Percentiles rank a stretch among this genome's conserved stretches.
Conservation (phyloP, 2,329 filamentous ascomycete species). For the Fusarium fujikuroi region DNA sequence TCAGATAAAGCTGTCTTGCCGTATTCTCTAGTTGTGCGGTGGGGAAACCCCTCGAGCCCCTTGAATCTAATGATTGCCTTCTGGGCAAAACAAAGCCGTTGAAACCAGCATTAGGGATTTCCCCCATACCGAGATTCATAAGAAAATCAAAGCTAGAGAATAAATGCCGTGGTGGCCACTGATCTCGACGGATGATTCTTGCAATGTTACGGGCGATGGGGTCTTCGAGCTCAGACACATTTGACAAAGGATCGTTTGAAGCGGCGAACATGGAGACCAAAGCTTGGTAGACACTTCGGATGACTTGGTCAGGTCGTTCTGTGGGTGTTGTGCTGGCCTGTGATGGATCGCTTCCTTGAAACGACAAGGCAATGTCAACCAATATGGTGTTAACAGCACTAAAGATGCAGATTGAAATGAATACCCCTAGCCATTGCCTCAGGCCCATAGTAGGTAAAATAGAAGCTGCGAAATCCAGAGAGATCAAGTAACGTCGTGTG, state of each 20-base stretch:
- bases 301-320: slow-evolving; percentile 43
- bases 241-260: slow-evolving; percentile 56
- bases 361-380: slow-evolving; percentile 53
- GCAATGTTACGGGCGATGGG: slow-evolving; percentile 56
- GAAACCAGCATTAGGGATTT: slow-evolving; percentile 49
- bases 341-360: slow-evolving; percentile 22
- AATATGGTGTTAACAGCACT: slow-evolving; percentile 65
- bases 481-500: slow-evolving; percentile 62
- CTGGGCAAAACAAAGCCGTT: slow-evolving; percentile 49
- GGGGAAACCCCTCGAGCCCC: slow-evolving; percentile 17
- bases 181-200: slow-evolving; percentile 58
- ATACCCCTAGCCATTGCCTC: slow-evolving; percentile 62
- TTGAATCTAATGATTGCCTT: slow-evolving; percentile 12
- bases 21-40: slow-evolving; percentile 20
- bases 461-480: slow-evolving; percentile 60
- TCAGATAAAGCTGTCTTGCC: slow-evolving; percentile 22
- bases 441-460: slow-evolving; percentile 52
- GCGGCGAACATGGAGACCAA: slow-evolving; percentile 61
- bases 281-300: slow-evolving; percentile 63
- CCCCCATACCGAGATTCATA: slow-evolving; percentile 58
- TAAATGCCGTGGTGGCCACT: slow-evolving; percentile 60
- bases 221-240: slow-evolving; percentile 57
- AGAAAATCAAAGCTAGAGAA: slow-evolving; percentile 62
- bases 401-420: slow-evolving; percentile 68
- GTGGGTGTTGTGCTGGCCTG: slow-evolving; percentile 10